These are phyloP conservation scores for Nakazawaea siamensis DNA, from an alignment of 805 yeast genomes.

Conservation along the genomic window DNA sequence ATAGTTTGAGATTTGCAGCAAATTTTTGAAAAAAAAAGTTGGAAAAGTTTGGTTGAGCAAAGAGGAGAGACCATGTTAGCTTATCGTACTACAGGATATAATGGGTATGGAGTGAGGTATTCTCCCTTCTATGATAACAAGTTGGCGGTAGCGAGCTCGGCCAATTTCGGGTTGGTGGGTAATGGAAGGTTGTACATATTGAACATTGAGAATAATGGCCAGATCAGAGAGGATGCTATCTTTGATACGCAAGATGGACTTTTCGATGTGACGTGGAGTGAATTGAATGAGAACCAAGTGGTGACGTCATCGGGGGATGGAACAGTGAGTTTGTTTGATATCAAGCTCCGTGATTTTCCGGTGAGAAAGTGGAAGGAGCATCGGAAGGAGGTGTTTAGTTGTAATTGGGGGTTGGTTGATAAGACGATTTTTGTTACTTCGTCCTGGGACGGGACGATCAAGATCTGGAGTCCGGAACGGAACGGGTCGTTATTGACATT, in stretches of 20 bases:
- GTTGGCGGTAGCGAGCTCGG: conserved; percentile 82
- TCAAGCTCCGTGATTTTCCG: conserved; percentile 58
- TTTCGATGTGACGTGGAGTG: conserved; percentile 87
- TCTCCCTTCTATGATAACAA: conserved; percentile 90
- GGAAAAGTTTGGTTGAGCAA: no score
- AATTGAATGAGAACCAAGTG: conserved; percentile 79
- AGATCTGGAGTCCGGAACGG: conserved; percentile 67
- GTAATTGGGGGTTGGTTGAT: conserved; percentile 28
- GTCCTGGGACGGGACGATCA: conserved; percentile 90
- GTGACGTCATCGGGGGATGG: conserved; percentile 89
- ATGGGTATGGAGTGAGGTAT: conserved; percentile 82
- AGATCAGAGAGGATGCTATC: conserved; percentile 39
- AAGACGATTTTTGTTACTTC: conserved; percentile 62
- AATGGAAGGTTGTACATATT: conserved; percentile 77
- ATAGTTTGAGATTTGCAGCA: no score
- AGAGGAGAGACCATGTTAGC: conserved; percentile 58
- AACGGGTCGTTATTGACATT: conserved; percentile 50
- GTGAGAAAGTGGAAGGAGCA: conserved; percentile 75
- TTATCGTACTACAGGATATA: conserved; percentile 69
- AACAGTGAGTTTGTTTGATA: conserved; percentile 72
- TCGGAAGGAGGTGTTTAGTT: conserved; percentile 30
- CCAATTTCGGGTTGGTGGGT: conserved; percentile 92
- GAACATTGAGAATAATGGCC: conserved; percentile 60
- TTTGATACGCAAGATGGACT: conserved; percentile 94
- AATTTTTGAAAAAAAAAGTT: no score